Conservation (phyloP, 495 filamentous ascomycete genomes). For the Penicillium mononematosum region DNA sequence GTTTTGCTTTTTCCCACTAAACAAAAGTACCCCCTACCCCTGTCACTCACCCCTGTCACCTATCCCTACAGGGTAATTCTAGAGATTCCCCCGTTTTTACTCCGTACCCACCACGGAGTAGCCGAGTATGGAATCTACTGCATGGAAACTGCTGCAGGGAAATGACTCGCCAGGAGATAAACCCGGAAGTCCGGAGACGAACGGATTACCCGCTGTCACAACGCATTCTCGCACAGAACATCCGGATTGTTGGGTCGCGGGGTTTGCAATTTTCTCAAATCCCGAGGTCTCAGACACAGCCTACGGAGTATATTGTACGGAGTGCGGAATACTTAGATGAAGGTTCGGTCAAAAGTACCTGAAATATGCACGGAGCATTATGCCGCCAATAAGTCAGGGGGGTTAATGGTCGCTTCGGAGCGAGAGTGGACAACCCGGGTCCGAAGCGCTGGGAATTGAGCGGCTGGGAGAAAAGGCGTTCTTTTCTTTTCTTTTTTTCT, state of each 20-base stretch:
- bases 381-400: constrained; percentile 5
- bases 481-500: neutral
- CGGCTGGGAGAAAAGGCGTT: neutral
- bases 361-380: neutral
- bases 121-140: neutral
- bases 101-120: neutral
- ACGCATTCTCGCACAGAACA: neutral
- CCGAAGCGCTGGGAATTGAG: constrained; percentile 14
- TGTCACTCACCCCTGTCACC: neutral
- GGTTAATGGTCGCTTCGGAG: constrained; percentile 6
- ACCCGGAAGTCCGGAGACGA: neutral
- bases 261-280: constrained; percentile 1
- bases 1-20: neutral
- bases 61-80: neutral
- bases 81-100: neutral
- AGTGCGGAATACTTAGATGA: neutral
- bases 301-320: too few relatives aligned
- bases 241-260: constrained; percentile 1
- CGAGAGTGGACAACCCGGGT: constrained; percentile 4
- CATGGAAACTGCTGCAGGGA: neutral
- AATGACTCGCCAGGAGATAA: neutral
- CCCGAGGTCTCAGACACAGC: neutral
- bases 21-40: neutral
- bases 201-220: constrained; percentile 8
- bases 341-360: constrained; percentile 9